Evolutionary conservation across 306 rosid species (phyloP).

Genomic region (Malus sylvestris): DNA sequence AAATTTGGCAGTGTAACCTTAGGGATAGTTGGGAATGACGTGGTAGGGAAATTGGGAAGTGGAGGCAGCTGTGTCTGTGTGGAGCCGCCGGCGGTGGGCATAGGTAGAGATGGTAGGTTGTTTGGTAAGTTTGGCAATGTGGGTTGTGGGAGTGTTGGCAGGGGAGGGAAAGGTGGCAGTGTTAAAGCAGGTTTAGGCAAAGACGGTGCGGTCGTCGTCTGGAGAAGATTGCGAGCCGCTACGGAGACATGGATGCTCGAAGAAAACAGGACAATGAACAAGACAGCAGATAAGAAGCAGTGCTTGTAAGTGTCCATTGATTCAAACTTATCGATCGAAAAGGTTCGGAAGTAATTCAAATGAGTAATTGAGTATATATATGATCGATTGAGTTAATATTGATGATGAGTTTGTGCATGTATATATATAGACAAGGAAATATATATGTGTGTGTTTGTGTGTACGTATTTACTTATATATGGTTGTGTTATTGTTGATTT

Average conservation of each 20-base stretch:
- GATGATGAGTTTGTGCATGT: not conserved
- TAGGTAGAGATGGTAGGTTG: not conserved
- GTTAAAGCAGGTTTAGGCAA: not conserved
- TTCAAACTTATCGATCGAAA: not conserved
- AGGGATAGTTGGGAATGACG: not conserved
- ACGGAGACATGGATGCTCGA: not conserved
- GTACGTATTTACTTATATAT: not conserved
- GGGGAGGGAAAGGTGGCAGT: not conserved
- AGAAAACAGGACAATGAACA: not conserved
- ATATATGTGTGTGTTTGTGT: too few relatives aligned
- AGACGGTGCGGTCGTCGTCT: not conserved
- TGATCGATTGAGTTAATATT: not conserved
- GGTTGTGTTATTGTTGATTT: not conserved
- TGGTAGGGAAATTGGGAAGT: not conserved
- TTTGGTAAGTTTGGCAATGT: not conserved
- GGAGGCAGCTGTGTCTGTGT: not conserved
- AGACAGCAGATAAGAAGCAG: not conserved
- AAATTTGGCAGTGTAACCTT: conserved; percentile 1
- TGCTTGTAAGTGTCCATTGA: not conserved
- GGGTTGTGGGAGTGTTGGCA: not conserved
- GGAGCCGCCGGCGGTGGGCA: not conserved
- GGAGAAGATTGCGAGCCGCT: not conserved
- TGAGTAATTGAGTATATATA: not conserved
- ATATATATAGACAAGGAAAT: not conserved
- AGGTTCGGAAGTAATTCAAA: not conserved